Evolutionary conservation across 306 rosid genomes (phyloP).

Genomic region (Senna tora): DNA sequence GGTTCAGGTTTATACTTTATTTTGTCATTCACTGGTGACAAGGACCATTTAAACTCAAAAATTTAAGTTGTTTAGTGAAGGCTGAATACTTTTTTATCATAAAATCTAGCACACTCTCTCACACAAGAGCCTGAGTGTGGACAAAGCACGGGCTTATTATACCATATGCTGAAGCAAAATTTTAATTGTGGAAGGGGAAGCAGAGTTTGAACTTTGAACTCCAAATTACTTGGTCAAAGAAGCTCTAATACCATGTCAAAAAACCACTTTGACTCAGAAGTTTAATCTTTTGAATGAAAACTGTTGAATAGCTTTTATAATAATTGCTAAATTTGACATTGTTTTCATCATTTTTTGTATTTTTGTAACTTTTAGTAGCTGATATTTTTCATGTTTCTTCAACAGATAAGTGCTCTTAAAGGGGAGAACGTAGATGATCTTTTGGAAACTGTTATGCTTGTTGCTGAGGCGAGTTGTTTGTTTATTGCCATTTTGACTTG

Average conservation of each 20-base stretch:
- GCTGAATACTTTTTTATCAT: not conserved
- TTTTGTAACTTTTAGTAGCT: constrained; percentile 28
- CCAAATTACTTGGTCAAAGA: not conserved
- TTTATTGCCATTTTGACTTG: constrained; percentile 11
- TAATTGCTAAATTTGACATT: not conserved
- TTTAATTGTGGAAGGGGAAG: not conserved
- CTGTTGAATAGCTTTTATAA: not conserved
- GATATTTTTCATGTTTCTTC: constrained; percentile 31
- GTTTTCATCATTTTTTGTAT: constrained; percentile 32
- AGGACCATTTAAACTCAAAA: not conserved
- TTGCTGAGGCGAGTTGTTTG: constrained; percentile 80
- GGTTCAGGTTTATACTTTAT: constrained; percentile 75
- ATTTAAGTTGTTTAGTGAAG: not conserved
- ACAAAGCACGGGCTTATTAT: not conserved
- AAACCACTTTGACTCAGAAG: not conserved
- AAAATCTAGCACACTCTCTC: not conserved
- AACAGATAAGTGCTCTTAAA: constrained; percentile 94
- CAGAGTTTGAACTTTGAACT: not conserved
- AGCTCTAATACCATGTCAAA: not conserved
- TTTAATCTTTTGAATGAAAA: not conserved
- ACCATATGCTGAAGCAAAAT: too few relatives aligned
- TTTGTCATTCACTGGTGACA: constrained; percentile 26
- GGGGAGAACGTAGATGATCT: constrained; percentile 87
- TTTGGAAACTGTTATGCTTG: constrained; percentile 92
- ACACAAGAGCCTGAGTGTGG: not conserved